These are phyloP conservation scores for Colletotrichum cuscutae DNA, from an alignment of 2,329 filamentous ascomycete genomes.

Conservation along the genomic window DNA sequence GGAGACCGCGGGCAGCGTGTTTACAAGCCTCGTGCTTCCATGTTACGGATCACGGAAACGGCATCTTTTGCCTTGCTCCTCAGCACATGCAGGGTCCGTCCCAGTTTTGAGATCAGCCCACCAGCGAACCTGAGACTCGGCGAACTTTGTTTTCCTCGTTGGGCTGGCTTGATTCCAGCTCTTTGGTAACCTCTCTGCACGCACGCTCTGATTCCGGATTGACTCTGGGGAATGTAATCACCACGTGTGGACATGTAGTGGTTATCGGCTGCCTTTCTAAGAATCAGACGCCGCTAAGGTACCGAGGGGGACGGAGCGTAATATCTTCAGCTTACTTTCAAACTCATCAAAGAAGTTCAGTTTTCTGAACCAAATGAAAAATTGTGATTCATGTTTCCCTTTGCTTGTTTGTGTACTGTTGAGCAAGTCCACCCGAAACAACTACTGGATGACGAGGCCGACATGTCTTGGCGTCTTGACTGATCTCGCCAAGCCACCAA, in stretches of 20 bases:
- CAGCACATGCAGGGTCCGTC: slow-evolving; percentile 1
- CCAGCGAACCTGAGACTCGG: slow-evolving; percentile 8
- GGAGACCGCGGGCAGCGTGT: neutral
- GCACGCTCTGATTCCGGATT: neutral
- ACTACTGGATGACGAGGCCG: slow-evolving; percentile 2
- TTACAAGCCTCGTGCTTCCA: neutral
- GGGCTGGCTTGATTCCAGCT: too few relatives aligned
- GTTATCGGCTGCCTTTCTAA: neutral
- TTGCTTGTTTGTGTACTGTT: neutral
- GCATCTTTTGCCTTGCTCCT: neutral
- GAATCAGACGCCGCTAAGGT: neutral
- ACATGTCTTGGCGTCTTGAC: slow-evolving; percentile 13
- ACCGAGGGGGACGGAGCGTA: neutral
- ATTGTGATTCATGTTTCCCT: neutral
- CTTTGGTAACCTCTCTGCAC: neutral
- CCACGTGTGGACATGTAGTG: neutral
- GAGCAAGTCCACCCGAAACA: slow-evolving; percentile 10
- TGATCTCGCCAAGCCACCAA: neutral
- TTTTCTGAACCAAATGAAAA: neutral
- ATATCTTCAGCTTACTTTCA: neutral
- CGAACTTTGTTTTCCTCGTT: slow-evolving; percentile 5
- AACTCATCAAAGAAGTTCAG: too few relatives aligned
- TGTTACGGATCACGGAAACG: neutral
- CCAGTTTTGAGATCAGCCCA: neutral
- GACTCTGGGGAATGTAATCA: neutral